Base-by-base conservation (phyloP, 345 rosid genomes). In the Lenwebbia sp. region DNA sequence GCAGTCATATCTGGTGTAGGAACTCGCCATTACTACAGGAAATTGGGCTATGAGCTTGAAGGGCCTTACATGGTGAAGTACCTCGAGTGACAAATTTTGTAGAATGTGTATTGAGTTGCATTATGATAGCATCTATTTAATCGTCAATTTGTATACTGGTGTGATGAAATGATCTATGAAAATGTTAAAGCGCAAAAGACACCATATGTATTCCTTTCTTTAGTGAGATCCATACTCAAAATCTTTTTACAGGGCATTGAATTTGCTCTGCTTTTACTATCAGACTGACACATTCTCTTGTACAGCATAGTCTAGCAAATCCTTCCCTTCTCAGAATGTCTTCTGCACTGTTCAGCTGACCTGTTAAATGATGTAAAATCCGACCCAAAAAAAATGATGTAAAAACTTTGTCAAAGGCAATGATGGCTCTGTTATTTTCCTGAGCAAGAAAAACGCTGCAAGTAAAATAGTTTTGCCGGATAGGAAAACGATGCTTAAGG, bases 1-100 rank as follows among this genome's bases (percentile, higher is more conserved):
- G 99, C 93, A 37, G 98, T 98, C 57, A 98, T 98, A 84, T 98
- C 99, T 2, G 99, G 98, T 8, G 98, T 98, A 14, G 99, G 99
- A 90, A 95, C 99, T 33, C 96, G 98, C n/a, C 99, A 95, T 88
- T 96, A 96, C 88, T 96, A 95, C 85, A 93, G 98, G 88, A 96
- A 96, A 88, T 86, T 96, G 87, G 99, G 98, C 23, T 97, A 96
- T 86, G 98, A 93, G 90, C 95, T 97, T 84, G 98, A 95, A 91
- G 99, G 99, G 83, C 99, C 99, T 86, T 98, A 94, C 91, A 96
- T 98, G 99, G 98, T 94, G 76, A 95, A 96, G 89, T 89, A 62
- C 91, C 98, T 97, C 44, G 89, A 87, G 76, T 95, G 86, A 91
- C 23, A 8, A 21, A 47, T 85, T 53, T 15, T 30, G 60, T 33